Evolutionary conservation across 2,329 filamentous ascomycete species (phyloP).

Genomic region (Polychaeton citri): DNA sequence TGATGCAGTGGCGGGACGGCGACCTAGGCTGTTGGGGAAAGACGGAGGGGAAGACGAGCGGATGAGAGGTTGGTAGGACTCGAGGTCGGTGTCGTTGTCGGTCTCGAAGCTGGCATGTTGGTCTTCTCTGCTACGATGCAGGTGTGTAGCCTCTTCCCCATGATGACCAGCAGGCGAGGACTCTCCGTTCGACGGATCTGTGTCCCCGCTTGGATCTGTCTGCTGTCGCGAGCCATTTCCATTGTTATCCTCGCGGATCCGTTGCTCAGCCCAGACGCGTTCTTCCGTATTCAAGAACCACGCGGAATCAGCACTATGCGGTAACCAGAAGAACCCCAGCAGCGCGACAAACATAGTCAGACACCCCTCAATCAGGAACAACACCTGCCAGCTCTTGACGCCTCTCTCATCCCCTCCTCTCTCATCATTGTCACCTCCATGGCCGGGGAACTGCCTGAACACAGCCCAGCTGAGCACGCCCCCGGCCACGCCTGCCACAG

Average conservation of each 20-base stretch:
- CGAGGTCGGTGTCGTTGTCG: not conserved
- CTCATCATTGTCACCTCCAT: not conserved
- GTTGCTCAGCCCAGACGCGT: slow-evolving; percentile 32
- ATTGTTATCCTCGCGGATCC: slow-evolving; percentile 24
- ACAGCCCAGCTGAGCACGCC: slow-evolving; percentile 39
- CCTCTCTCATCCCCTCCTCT: slow-evolving; percentile 2
- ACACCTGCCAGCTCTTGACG: slow-evolving; percentile 38
- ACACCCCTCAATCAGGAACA: slow-evolving; percentile 37
- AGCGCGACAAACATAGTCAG: slow-evolving; percentile 34
- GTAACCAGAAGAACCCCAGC: slow-evolving; percentile 37
- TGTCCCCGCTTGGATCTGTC: not conserved
- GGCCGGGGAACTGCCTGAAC: slow-evolving; percentile 28
- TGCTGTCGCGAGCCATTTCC: slow-evolving; percentile 1
- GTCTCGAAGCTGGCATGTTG: not conserved
- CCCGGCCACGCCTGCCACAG: slow-evolving; percentile 43
- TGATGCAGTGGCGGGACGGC: not conserved
- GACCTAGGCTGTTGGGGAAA: not conserved
- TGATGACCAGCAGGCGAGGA: not conserved
- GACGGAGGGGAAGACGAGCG: slow-evolving; percentile 8
- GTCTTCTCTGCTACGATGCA: not conserved
- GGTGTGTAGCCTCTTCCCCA: not conserved
- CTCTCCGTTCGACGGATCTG: too few species aligned
- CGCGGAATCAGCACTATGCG: slow-evolving; percentile 34
- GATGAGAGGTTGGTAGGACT: not conserved
- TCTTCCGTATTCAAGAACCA: slow-evolving; percentile 39